These are phyloP conservation scores for Geum urbanum DNA, from an alignment of 306 rosid species.

Conservation along the genomic window DNA sequence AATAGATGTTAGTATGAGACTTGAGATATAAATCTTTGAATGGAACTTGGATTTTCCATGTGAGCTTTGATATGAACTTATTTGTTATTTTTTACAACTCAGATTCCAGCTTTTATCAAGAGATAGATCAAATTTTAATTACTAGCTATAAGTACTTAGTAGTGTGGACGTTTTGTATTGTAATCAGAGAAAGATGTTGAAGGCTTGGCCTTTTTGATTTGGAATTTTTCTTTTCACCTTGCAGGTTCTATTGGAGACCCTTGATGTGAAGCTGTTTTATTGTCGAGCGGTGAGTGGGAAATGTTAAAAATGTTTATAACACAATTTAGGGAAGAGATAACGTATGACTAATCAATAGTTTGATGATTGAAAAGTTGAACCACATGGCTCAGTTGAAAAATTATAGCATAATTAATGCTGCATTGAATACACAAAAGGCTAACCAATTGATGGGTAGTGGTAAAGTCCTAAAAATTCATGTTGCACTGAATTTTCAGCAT, in stretches of 20 bases:
- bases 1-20: neutral
- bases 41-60: neutral
- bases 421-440: too few relatives aligned
- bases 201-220: neutral
- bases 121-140: conserved; percentile 93
- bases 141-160: conserved; percentile 56
- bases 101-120: conserved; percentile 84
- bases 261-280: conserved; percentile 56
- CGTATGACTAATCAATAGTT: too few relatives aligned
- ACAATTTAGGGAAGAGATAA: too few relatives aligned
- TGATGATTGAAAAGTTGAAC: too few relatives aligned
- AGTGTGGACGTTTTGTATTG: conserved; percentile 8
- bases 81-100: conserved; percentile 12
- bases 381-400: too few relatives aligned
- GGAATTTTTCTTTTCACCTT: conserved; percentile 18
- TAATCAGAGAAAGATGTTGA: neutral
- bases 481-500: too few relatives aligned
- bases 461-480: too few relatives aligned
- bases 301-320: neutral
- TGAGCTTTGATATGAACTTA: neutral
- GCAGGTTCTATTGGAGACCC: conserved; percentile 73
- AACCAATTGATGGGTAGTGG: too few relatives aligned
- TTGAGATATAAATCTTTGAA: neutral
- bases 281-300: conserved; percentile 53
- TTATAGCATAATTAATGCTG: too few relatives aligned